Base-by-base conservation (phyloP, 176 grass and related monocot species). In the Oryza brachyantha region DNA sequence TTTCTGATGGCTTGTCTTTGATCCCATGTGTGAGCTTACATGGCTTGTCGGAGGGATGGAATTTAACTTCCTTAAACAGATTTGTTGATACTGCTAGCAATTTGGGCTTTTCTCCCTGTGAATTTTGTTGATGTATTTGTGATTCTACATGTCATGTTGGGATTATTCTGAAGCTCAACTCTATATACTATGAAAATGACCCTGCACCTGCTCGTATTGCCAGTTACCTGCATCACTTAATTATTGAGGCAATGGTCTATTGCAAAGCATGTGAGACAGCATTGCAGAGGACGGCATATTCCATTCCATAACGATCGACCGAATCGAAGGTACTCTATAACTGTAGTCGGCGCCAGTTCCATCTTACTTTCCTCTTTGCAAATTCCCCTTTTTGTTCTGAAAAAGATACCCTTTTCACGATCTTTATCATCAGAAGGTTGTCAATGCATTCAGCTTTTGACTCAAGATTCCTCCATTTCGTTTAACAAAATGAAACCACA, bases 371-470 rank as follows among this genome's bases (percentile, higher is more conserved):
- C 24, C 39, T 69, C 70, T 88, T 70, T 80, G n/a, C 76, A 79
- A 75, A 70, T 29, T 77, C 59, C 68, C 68, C 75, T 61, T 62
- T 66, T 74, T 46, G 39, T 52, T 17, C 57, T 64, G 17, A 68
- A 79, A 79, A 64, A 10, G 62, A 46, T 16, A 16, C 13, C 6
- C 43, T 14, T 78, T 52, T 65, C 28, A 37, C 64, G 22, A 70
- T 9, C 74, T 83, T 83, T 89, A 29, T 80, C 70, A 36, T 45
- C 6, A 37, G 43, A 83, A 71, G 73, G 79, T 66, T 79, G 64
- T 83, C 80, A 79, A 42, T 75, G 17, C 70, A 86, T 70, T 76
- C 52, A 46, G 64, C 84, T 90, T 86, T 86, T 87, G 70, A 61
- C 32, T 80, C 84, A 83, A 88, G 81, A 88, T 80, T 84, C 81